Percentiles rank a stretch among this genome's conserved stretches.
Evolutionary conservation across 2,329 filamentous ascomycete species (phyloP).

Genomic region (Fragosphaeria purpurea): DNA sequence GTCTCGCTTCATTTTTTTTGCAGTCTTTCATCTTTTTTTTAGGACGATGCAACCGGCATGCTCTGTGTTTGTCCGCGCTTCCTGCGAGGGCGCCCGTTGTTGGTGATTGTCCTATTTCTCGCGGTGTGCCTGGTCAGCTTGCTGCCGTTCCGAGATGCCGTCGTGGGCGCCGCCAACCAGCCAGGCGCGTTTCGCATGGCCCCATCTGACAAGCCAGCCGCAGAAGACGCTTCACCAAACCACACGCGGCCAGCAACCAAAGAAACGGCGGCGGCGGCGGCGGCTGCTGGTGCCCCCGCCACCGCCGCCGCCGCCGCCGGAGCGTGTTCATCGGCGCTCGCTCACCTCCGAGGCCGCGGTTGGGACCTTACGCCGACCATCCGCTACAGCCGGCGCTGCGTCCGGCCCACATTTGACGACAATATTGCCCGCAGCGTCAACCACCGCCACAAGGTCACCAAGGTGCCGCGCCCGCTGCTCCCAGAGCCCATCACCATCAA

Average conservation of each 20-base stretch:
- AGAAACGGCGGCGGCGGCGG: too few species aligned
- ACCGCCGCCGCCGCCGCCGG: too few species aligned
- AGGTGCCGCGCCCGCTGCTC: background rate
- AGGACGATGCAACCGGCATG: slow-evolving; percentile 1
- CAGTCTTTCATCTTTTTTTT: background rate
- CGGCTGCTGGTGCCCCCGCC: too few species aligned
- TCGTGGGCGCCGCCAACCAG: too few species aligned
- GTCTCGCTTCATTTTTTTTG: too few species aligned
- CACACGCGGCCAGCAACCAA: too few species aligned
- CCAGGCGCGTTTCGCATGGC: too few species aligned
- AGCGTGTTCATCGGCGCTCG: slow-evolving; percentile 9
- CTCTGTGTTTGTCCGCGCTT: background rate
- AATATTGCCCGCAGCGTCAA: background rate
- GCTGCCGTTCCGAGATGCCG: background rate
- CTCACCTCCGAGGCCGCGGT: slow-evolving; percentile 16
- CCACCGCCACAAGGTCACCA: background rate
- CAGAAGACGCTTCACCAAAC: too few species aligned
- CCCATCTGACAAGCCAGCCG: too few species aligned
- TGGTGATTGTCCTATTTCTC: background rate
- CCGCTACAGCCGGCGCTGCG: slow-evolving; percentile 33
- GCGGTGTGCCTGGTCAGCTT: background rate
- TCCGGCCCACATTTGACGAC: background rate
- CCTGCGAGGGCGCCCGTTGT: slow-evolving; percentile 3
- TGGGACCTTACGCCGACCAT: slow-evolving; percentile 30
- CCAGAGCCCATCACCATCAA: background rate